Evolutionary conservation across 2,329 filamentous ascomycete genomes (phyloP).

Genomic region (Nemania sp.): DNA sequence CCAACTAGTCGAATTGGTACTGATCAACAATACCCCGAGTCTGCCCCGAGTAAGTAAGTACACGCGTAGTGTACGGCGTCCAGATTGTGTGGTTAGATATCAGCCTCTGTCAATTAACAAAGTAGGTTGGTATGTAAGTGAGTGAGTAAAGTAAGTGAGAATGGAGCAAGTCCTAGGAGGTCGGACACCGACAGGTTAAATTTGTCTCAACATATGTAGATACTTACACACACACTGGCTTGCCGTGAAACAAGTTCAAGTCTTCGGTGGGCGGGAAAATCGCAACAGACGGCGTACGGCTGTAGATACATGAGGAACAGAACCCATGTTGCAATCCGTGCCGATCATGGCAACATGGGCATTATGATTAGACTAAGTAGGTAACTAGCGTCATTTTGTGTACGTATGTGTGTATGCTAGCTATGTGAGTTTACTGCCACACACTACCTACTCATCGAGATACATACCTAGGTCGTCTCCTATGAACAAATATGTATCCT

Average conservation of each 20-base stretch:
- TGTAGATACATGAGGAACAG: neutral
- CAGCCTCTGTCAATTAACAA: neutral
- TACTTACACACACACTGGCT: neutral
- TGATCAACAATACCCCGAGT: constrained; percentile 5
- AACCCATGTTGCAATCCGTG: constrained; percentile 25
- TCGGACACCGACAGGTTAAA: neutral
- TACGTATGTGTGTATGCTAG: too few relatives aligned
- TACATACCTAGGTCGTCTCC: too few relatives aligned
- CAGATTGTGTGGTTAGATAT: constrained; percentile 4
- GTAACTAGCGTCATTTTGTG: neutral
- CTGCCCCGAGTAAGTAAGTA: too few relatives aligned
- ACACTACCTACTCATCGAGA: too few relatives aligned
- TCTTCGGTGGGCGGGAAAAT: constrained; percentile 1
- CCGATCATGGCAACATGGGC: constrained; percentile 25
- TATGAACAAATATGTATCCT: too few relatives aligned
- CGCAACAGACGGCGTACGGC: neutral
- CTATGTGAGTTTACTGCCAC: too few relatives aligned
- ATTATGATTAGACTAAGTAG: neutral
- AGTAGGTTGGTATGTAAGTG: neutral
- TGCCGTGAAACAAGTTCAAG: neutral
- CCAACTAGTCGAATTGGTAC: neutral
- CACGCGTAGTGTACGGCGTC: neutral
- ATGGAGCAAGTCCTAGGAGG: neutral
- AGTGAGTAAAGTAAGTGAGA: too few relatives aligned
- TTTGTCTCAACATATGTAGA: neutral